These are phyloP conservation scores for Silene latifolia DNA, from an alignment of 148 eudicot species.

Conservation along the genomic window DNA sequence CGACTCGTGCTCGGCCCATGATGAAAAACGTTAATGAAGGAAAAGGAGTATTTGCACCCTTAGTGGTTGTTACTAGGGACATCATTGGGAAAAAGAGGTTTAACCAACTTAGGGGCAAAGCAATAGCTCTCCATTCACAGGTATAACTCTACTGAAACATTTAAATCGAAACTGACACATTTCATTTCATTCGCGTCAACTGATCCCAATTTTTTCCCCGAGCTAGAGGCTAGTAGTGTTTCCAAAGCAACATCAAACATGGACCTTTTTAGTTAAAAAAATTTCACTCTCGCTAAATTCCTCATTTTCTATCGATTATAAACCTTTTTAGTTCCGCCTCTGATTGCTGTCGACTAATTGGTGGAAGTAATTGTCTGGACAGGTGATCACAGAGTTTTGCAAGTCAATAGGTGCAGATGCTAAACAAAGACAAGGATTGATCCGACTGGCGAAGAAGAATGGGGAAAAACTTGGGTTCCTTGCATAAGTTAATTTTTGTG, in stretches of 20 bases:
- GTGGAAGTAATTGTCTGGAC: neutral
- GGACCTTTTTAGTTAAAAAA: too few species aligned
- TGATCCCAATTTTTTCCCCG: neutral
- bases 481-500: conserved; percentile 30
- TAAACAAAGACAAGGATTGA: conserved; percentile 88
- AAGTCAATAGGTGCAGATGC: conserved; percentile 92
- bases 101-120: conserved; percentile 95
- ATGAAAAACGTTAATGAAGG: conserved; percentile 93
- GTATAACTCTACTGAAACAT: conserved; percentile 25
- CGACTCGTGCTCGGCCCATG: conserved; percentile 50
- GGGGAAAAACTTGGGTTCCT: conserved; percentile 87
- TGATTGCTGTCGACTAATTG: neutral
- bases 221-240: too few species aligned
- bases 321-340: neutral
- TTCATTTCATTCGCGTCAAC: neutral
- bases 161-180: too few species aligned
- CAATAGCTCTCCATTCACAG: conserved; percentile 96
- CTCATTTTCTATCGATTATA: neutral
- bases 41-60: conserved; percentile 84
- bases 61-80: conserved; percentile 67
- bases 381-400: conserved; percentile 96
- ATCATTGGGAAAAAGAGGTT: conserved; percentile 78
- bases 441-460: conserved; percentile 88
- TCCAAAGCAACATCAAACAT: too few species aligned
- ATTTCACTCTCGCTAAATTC: too few species aligned